Evolutionary conservation across 1,139 yeast species (phyloP), one percentile per base, ranked within the genome.

Genomic region (Taiozyma sp.): DNA sequence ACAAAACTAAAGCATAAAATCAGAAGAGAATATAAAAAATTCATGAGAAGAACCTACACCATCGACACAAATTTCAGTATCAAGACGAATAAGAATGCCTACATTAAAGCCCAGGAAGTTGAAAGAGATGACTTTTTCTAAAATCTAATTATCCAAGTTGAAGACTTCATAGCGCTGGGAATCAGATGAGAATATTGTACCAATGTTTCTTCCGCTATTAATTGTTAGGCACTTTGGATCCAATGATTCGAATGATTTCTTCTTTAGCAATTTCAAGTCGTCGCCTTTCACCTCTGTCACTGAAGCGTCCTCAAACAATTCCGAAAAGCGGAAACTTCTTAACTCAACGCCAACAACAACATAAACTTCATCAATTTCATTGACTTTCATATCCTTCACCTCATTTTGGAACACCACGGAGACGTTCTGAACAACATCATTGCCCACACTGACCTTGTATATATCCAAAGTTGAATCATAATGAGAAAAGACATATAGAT

Each of bases 181-280:
- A 41, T 70, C 67, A 3, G 62, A 53, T 49, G 76, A 79, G 28
- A 78, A 57, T 29, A 78, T 53, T 56, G 79, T 77, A 1, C 74
- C 78, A 45, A 66, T 62, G 2, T 62, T 55, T 44, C 69, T 59
- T 2, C 51, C 50, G 22, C 60, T 53, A 52, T 68, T 69, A 30
- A 72, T 53, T 1, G 75, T 62, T 45, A 75, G 48, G 34, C 60
- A 54, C 14, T 56, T 55, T 9, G 73, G 71, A 3, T 53, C 44
- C 21, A 52, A 47, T 1, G 19, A 24, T 8, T 16, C 35, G 14
- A 47, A 43, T 3, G 37, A 22, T 4, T 14, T 32, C 14, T 6
- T 8, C n/a, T 8, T 28, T n/a, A 9, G 39, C 30, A 2, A 30
- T 14, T 16, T 42, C n/a, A 21, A 9, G 14, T 26, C 16, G 29